These are phyloP conservation scores for Myriosclerotinia duriaeana DNA, from an alignment of 2,329 filamentous ascomycete genomes.

Conservation along the genomic window DNA sequence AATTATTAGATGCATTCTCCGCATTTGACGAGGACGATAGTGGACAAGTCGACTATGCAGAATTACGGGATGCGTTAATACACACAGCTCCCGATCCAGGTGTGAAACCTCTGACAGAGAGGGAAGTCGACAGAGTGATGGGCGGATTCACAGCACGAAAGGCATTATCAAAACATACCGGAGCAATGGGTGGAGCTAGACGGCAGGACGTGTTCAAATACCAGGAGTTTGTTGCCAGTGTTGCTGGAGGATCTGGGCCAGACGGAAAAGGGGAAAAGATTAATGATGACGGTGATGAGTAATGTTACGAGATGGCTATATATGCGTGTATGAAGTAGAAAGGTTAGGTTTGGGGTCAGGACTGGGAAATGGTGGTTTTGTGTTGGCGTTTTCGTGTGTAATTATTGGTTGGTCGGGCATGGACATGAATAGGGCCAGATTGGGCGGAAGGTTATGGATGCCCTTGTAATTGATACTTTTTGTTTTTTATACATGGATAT, in stretches of 20 bases:
- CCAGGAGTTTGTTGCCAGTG: conserved; percentile 72
- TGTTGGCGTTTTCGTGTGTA: conserved; percentile 19
- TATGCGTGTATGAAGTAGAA: conserved; percentile 17
- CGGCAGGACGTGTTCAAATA: conserved; percentile 91
- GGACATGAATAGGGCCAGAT: conserved; percentile 7
- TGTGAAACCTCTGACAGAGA: conserved; percentile 59
- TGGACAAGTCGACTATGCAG: conserved; percentile 81
- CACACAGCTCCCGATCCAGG: conserved; percentile 78
- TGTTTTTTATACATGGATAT: not conserved
- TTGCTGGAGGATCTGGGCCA: conserved; percentile 36
- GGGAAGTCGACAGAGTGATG: conserved; percentile 84
- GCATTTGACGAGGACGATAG: conserved; percentile 96
- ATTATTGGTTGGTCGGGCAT: conserved; percentile 16
- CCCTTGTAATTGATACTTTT: conserved; percentile 5
- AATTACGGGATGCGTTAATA: conserved; percentile 79
- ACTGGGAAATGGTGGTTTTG: conserved; percentile 3
- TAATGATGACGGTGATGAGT: conserved; percentile 24
- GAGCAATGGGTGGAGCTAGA: conserved; percentile 50
- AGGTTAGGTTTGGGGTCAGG: conserved; percentile 9
- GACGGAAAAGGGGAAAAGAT: conserved; percentile 33
- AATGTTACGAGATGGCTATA: conserved; percentile 22
- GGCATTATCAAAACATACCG: conserved; percentile 67
- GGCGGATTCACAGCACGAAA: conserved; percentile 80
- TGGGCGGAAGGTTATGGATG: conserved; percentile 20
- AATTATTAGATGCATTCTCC: conserved; percentile 85